Percentiles rank a stretch among this genome's conserved stretches.
Conservation (phyloP, 305 asterid genomes). For the Plantago lanceolata region DNA sequence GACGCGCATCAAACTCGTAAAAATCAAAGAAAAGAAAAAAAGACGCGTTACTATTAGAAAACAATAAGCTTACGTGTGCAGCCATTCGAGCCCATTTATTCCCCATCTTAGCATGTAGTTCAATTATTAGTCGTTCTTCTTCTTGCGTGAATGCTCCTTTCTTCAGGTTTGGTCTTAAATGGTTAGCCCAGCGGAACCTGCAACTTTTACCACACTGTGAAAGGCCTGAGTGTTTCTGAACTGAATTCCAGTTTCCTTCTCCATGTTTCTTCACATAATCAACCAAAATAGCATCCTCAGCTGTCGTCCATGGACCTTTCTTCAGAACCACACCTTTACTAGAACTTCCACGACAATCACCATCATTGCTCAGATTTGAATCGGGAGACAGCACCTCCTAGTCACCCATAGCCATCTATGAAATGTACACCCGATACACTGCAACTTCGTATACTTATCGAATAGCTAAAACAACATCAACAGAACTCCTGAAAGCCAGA, state of each 20-base stretch:
- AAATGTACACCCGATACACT: neutral
- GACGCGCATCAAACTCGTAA: constrained; percentile 10
- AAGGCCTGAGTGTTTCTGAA: constrained; percentile 55
- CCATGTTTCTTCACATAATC: constrained; percentile 61
- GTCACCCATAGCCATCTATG: constrained; percentile 43
- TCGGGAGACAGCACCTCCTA: constrained; percentile 44
- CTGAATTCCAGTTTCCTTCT: constrained; percentile 70
- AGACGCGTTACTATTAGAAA: constrained; percentile 17
- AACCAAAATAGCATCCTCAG: constrained; percentile 53
- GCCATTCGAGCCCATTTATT: constrained; percentile 78
- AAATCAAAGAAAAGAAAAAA: constrained; percentile 10
- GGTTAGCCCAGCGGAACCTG: constrained; percentile 67
- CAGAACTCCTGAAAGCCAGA: neutral
- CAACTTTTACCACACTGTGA: constrained; percentile 69
- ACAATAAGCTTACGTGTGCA: constrained; percentile 51
- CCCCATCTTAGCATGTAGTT: constrained; percentile 72
- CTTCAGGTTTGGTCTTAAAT: constrained; percentile 60
- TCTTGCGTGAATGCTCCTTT: constrained; percentile 61
- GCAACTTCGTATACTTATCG: constrained; percentile 19
- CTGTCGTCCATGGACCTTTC: constrained; percentile 73
- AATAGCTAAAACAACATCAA: constrained; percentile 17
- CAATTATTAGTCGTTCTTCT: constrained; percentile 53
- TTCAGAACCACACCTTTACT: constrained; percentile 38
- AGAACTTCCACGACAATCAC: constrained; percentile 36
- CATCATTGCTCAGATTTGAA: constrained; percentile 44